Evolutionary conservation across 2,329 filamentous ascomycete genomes (phyloP).

Genomic region (Colletotrichum cuscutae): DNA sequence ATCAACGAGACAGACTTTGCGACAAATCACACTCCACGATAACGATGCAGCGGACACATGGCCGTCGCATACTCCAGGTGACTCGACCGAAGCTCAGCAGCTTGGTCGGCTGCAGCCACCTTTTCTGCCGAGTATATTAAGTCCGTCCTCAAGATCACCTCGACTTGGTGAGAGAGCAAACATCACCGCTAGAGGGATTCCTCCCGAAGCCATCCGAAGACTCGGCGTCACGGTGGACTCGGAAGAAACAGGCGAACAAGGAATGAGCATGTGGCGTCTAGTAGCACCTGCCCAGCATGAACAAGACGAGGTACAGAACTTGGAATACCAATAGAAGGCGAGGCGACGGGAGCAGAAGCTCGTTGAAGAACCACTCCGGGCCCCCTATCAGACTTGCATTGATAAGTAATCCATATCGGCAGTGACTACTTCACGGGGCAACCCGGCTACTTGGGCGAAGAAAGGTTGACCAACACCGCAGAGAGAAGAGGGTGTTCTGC

Average conservation of each 20-base stretch:
- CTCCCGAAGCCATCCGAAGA: conserved; percentile 57
- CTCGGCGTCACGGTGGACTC: conserved; percentile 61
- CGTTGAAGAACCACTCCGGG: neutral
- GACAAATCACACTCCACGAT: conserved; percentile 50
- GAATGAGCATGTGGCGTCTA: neutral
- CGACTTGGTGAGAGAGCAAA: conserved; percentile 39
- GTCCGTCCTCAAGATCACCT: neutral
- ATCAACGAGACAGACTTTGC: neutral
- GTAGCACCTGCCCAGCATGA: neutral
- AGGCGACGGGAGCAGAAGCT: neutral
- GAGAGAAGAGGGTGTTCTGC: no score
- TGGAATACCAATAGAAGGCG: neutral
- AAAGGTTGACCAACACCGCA: no score
- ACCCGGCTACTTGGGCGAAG: no score
- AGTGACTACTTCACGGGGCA: no score
- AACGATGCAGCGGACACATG: conserved; percentile 53
- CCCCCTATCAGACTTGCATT: no score
- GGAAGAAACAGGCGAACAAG: conserved; percentile 44
- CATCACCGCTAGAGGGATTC: conserved; percentile 51
- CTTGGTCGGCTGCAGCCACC: conserved; percentile 49
- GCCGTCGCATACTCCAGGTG: conserved; percentile 62
- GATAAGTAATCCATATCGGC: no score
- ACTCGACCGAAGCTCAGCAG: conserved; percentile 60
- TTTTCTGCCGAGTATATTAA: neutral
- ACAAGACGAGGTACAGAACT: neutral